Evolutionary conservation across 192 early-diverging fungal genomes (phyloP).

Genomic region (Neocallimastix lanati): DNA sequence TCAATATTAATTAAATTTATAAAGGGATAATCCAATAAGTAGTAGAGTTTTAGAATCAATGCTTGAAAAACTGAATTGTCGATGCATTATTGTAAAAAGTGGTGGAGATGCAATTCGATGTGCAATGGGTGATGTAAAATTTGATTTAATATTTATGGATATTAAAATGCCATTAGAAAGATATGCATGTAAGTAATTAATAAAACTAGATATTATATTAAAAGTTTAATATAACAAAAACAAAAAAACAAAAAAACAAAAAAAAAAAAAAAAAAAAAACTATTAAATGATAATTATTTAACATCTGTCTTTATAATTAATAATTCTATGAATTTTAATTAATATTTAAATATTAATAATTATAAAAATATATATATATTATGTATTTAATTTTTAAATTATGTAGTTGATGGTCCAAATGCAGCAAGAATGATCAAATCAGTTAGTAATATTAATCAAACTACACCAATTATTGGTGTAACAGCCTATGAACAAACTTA

Average conservation of each 20-base stretch:
- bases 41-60: slow-evolving; percentile 83
- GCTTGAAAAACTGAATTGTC: slow-evolving; percentile 47
- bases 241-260: no score
- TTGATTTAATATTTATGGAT: slow-evolving; percentile 89
- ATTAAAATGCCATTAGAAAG: slow-evolving; percentile 67
- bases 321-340: no score
- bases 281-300: no score
- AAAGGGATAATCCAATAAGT: slow-evolving; percentile 62
- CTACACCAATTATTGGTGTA: slow-evolving; percentile 65
- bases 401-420: slow-evolving; percentile 68
- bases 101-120: slow-evolving; percentile 80
- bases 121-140: slow-evolving; percentile 72
- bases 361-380: no score
- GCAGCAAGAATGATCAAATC: slow-evolving; percentile 90
- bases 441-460: slow-evolving; percentile 66
- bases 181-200: slow-evolving; percentile 26
- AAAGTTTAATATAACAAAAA: no score
- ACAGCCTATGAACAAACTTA: slow-evolving; percentile 53
- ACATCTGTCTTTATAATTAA: no score
- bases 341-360: no score
- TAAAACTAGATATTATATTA: no score
- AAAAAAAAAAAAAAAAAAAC: no score
- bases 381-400: no score
- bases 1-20: no score
- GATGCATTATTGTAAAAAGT: slow-evolving; percentile 69